Evolutionary conservation across 2,329 filamentous ascomycete genomes (phyloP), one percentile per base, ranked within the genome.

Genomic region (Fusarium metavorans): DNA sequence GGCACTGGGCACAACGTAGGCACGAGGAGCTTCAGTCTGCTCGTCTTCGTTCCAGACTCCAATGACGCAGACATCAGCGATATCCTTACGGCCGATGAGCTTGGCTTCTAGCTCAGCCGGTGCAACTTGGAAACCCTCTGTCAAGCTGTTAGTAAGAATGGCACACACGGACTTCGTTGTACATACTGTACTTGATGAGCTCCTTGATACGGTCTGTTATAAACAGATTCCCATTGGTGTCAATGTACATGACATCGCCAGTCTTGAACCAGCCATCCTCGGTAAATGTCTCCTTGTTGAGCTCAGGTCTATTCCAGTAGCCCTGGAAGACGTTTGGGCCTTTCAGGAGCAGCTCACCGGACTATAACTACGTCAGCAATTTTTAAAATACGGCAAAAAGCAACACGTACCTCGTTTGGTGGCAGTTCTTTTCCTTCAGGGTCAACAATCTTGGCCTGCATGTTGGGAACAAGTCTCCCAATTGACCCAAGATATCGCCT

Each of bases 231-330:
- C 93, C 93, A 59, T 93, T 88, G 54, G 88, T 85, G 79, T 97
- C 94, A 78, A 94, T 90, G 74, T 94, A 92, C 5, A 94, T 94
- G 30, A 98, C 91, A 78, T 98, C 95, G 2, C 95, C 95, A 0
- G 95, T 98, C 83, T 92, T 95, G 88, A 97, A 98, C 86, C 92
- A 98, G 1, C 94, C 94, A 74, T 97, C 94, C 0, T 85, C 76
- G 3, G 93, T 93, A 71, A 97, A 91, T 0, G 93, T 91, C 54
- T 94, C 91, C 3, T 85, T 86, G 4, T 94, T 95, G 4, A 92
- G 90, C 71, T 92, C 89, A 0, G 91, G 88, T 67, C 93, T 93
- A 78, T 95, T 94, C 76, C 92, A 87, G 80, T 96, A 97, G 2
- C 94, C 95, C 76, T 89, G 87, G 84, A 95, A 95, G 20, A 96